Base-by-base conservation (phyloP, 257 asterid species). In the Nicotiana obtusifolia region DNA sequence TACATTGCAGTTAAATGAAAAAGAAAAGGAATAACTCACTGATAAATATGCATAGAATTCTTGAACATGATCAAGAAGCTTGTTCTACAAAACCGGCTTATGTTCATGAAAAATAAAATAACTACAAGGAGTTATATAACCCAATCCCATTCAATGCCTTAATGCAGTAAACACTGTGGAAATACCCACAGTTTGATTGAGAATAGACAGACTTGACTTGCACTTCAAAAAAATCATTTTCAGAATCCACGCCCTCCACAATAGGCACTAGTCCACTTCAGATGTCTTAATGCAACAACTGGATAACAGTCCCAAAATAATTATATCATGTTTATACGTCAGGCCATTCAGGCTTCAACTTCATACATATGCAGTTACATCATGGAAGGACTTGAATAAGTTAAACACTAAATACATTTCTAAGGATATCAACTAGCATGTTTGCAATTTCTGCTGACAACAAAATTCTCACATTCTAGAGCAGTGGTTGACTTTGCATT, bases 1-100 rank as follows among this genome's bases (percentile, higher is more conserved):
- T 95, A 91, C 64, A 37, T 30, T 41, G 53, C 60, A 84, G 19
- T 80, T 71, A 37, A 11, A 28, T 64, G 44, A n/a, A 69, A 22
- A 47, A 47, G 31, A 47, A 73, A 73, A 75, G 44, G 79, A 75
- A 75, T 1, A 49, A 75, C 24, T 49, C 62, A 49, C 24, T 49
- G 62, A 49, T 22, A 54, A 73, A 49, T 73, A 22, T 49, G 79
- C 22, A 47, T 73, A 22, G 22, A 73, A 49, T 24, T 75, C 22
- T 49, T 49, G 49, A 71, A 49, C 44, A 47, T 75, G 41, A 47
- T 75, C 41, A 75, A 4, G 79, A 75, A 47, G 62, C 61, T 49
- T 47, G 44, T 15, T 24, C 41, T 24, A 24, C 41, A 73, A 75
- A 75, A 75, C 79, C 41, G 24, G 41, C 44, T 14, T 71, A 22